phyloP scores from a whole-genome alignment of 139 green algal species.

The Asterochloris sp. region DNA sequence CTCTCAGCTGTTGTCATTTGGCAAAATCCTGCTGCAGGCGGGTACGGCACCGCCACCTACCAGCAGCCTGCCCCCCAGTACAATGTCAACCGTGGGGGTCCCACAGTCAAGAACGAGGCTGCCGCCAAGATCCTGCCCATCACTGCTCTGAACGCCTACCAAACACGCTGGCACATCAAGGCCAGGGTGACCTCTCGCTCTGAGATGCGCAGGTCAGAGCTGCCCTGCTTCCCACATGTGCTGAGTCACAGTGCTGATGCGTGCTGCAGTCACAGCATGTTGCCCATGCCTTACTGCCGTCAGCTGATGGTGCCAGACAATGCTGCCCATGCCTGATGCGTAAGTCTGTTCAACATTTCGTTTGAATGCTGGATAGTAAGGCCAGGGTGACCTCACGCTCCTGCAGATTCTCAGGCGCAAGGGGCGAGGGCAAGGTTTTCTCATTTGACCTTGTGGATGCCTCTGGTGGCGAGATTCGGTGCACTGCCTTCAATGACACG shows the following conservation, averaged over 20 bases:
- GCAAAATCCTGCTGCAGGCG: not conserved
- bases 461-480: conserved; percentile 75
- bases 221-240: not conserved
- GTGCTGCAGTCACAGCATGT: not conserved
- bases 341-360: too few relatives aligned
- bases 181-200: conserved; percentile 76
- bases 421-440: conserved; percentile 90
- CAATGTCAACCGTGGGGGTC: not conserved
- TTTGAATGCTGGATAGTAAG: not conserved
- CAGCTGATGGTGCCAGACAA: too few relatives aligned
- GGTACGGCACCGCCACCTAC: not conserved
- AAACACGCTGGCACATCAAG: conserved; percentile 93
- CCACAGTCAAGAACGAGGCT: conserved; percentile 45
- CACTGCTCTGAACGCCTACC: conserved; percentile 88
- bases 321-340: too few relatives aligned
- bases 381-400: not conserved
- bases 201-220: conserved; percentile 57
- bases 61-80: conserved; percentile 2
- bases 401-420: conserved; percentile 47
- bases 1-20: not conserved
- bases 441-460: conserved; percentile 89
- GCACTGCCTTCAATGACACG: conserved; percentile 69
- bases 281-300: not conserved
- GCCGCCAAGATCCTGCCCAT: conserved; percentile 79
- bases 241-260: not conserved